These are phyloP conservation scores for Simplicillium sp. DNA, from an alignment of 2,329 filamentous ascomycete genomes.

Conservation along the genomic window DNA sequence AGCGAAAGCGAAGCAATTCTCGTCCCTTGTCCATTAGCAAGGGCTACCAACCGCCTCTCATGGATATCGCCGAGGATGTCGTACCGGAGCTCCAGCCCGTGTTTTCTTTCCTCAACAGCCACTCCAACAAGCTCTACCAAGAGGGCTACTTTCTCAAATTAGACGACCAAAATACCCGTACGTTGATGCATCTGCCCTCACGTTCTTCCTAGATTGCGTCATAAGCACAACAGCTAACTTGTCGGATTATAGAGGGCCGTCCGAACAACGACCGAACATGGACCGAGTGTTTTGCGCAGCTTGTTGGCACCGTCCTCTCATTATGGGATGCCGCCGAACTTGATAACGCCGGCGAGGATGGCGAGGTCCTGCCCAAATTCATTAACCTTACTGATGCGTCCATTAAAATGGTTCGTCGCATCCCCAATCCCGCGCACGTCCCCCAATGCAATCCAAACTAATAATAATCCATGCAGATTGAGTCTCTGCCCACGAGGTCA, in stretches of 20 bases:
- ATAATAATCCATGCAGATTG: slow-evolving; percentile 48
- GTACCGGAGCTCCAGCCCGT: slow-evolving; percentile 90
- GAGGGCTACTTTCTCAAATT: slow-evolving; percentile 97
- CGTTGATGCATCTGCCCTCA: slow-evolving; percentile 25
- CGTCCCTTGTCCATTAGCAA: slow-evolving; percentile 81
- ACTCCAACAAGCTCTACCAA: slow-evolving; percentile 93
- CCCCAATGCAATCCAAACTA: slow-evolving; percentile 5
- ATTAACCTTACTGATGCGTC: slow-evolving; percentile 97
- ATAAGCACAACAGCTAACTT: too few species aligned
- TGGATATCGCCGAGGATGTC: slow-evolving; percentile 78
- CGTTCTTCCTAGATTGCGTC: not conserved
- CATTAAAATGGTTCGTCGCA: slow-evolving; percentile 76
- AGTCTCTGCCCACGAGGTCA: slow-evolving; percentile 79
- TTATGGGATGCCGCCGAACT: slow-evolving; percentile 92
- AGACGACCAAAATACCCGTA: slow-evolving; percentile 88
- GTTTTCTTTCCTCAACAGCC: slow-evolving; percentile 88
- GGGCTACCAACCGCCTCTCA: slow-evolving; percentile 73
- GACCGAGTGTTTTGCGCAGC: slow-evolving; percentile 94
- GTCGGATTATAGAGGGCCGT: slow-evolving; percentile 57
- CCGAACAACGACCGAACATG: slow-evolving; percentile 80
- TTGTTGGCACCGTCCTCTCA: slow-evolving; percentile 89
- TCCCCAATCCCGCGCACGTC: not conserved
- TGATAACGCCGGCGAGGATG: slow-evolving; percentile 76
- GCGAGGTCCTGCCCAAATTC: slow-evolving; percentile 81
- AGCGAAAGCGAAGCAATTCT: slow-evolving; percentile 41